Conservation (phyloP, 495 filamentous ascomycete species). For the Penicillium cinerascens region DNA sequence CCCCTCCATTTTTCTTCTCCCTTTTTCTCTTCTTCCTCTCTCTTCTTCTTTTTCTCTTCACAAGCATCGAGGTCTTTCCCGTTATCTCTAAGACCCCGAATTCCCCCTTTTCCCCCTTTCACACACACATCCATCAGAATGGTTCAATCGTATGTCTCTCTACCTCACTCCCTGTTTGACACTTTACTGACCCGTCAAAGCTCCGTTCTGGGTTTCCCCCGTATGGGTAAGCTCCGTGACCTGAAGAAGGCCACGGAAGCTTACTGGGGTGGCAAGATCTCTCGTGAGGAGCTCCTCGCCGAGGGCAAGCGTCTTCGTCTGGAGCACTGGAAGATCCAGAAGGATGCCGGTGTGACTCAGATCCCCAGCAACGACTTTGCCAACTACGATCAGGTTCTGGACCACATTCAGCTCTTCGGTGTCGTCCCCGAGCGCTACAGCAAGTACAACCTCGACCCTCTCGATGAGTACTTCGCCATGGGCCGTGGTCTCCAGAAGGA, state of each 20-base stretch:
- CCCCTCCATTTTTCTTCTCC: constrained; percentile 34
- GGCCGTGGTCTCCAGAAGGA: constrained; percentile 93
- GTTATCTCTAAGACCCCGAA: constrained; percentile 21
- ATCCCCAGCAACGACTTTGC: constrained; percentile 99
- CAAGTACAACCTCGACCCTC: constrained; percentile 73
- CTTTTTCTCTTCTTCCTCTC: constrained; percentile 21
- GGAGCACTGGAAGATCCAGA: constrained; percentile 98
- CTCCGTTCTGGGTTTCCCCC: constrained; percentile 80
- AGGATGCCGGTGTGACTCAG: constrained; percentile 91
- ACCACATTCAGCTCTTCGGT: constrained; percentile 98
- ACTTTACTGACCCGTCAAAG: constrained; percentile 16
- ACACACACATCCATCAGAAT: constrained; percentile 54
- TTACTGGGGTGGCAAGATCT: constrained; percentile 93
- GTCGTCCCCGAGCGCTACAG: constrained; percentile 88
- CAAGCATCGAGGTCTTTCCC: constrained; percentile 24
- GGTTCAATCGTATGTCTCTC: constrained; percentile 68
- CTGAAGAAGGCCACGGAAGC: constrained; percentile 99
- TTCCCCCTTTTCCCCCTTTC: constrained; percentile 18
- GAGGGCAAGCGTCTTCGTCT: constrained; percentile 95
- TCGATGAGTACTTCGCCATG: constrained; percentile 99
- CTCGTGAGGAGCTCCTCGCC: constrained; percentile 76
- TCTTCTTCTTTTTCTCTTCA: constrained; percentile 18
- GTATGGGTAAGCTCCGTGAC: constrained; percentile 96
- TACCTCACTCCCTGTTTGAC: constrained; percentile 26
- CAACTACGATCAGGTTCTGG: constrained; percentile 96